Percentiles rank a stretch among this genome's conserved stretches.
phyloP scores from a whole-genome alignment of 1,284 basidiomycete genomes.

The Ceratobasidium sp. region DNA sequence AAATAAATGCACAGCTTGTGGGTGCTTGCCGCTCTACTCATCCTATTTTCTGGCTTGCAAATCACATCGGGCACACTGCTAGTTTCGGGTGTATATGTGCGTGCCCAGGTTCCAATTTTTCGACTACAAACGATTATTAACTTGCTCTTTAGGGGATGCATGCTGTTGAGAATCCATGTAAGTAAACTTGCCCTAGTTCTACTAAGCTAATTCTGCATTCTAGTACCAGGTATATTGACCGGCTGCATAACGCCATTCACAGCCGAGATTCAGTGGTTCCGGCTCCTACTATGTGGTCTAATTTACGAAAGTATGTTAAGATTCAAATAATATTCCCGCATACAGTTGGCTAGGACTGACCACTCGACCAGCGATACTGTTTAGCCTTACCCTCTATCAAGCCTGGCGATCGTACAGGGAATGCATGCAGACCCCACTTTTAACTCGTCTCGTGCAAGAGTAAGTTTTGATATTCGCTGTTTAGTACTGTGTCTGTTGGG shows the following conservation, averaged over 20 bases:
- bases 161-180: constrained; percentile 5
- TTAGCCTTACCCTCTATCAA: not conserved
- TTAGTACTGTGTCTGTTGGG: not conserved
- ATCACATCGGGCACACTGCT: not conserved
- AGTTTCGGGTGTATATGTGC: not conserved
- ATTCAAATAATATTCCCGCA: too few species aligned
- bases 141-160: not conserved
- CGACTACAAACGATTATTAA: too few species aligned
- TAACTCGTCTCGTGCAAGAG: not conserved
- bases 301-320: constrained; percentile 3
- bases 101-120: too few species aligned
- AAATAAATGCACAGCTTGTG: not conserved
- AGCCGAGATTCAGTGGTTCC: not conserved
- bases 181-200: not conserved
- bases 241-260: constrained; percentile 6
- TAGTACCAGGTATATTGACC: constrained; percentile 15
- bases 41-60: not conserved
- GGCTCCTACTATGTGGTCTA: not conserved
- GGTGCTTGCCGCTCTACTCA: constrained; percentile 1
- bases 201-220: too few species aligned
- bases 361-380: not conserved
- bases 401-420: constrained; percentile 9
- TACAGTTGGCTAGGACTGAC: not conserved
- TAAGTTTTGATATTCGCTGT: not conserved
- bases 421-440: not conserved